A percentile compares a stretch with the other conserved stretches of the same genome.
Evolutionary conservation across 192 early-diverging fungal species (phyloP).

Genomic region (Geranomyces michiganensis): DNA sequence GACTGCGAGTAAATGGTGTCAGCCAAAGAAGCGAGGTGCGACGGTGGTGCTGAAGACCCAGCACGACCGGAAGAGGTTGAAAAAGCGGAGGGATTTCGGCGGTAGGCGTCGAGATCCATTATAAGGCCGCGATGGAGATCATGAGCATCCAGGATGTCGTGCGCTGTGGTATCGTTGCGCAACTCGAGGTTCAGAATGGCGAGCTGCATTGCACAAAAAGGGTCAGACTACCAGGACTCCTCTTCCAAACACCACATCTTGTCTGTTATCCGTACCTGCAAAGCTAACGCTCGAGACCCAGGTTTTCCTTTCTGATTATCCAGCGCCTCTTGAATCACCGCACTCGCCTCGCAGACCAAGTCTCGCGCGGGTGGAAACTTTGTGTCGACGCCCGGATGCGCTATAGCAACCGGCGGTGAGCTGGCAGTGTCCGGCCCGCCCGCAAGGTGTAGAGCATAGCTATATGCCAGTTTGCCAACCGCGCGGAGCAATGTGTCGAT

Average conservation of each 20-base stretch:
- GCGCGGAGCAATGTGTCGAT: neutral
- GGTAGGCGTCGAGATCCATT: neutral
- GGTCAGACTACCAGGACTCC: neutral
- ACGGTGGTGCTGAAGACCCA: neutral
- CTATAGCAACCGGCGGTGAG: slow-evolving; percentile 39
- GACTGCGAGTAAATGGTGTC: neutral
- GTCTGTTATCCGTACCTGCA: slow-evolving; percentile 19
- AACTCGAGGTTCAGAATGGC: slow-evolving; percentile 34
- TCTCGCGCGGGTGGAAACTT: slow-evolving; percentile 12
- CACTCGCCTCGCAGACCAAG: slow-evolving; percentile 33
- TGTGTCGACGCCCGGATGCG: neutral
- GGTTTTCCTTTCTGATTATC: neutral
- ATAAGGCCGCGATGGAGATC: neutral
- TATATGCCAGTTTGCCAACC: slow-evolving; percentile 18
- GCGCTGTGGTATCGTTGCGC: slow-evolving; percentile 20
- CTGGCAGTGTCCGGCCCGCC: slow-evolving; percentile 33
- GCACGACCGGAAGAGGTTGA: neutral
- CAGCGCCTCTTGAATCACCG: neutral
- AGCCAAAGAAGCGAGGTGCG: neutral
- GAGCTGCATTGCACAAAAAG: slow-evolving; percentile 21
- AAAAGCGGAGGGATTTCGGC: neutral
- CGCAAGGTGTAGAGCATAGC: slow-evolving; percentile 25
- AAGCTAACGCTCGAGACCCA: slow-evolving; percentile 24
- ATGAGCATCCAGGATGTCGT: neutral
- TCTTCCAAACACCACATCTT: neutral